A percentile compares a stretch with the other conserved stretches of the same genome.
Conservation (phyloP, 2,329 filamentous ascomycete genomes). For the Orbilia javanica region DNA sequence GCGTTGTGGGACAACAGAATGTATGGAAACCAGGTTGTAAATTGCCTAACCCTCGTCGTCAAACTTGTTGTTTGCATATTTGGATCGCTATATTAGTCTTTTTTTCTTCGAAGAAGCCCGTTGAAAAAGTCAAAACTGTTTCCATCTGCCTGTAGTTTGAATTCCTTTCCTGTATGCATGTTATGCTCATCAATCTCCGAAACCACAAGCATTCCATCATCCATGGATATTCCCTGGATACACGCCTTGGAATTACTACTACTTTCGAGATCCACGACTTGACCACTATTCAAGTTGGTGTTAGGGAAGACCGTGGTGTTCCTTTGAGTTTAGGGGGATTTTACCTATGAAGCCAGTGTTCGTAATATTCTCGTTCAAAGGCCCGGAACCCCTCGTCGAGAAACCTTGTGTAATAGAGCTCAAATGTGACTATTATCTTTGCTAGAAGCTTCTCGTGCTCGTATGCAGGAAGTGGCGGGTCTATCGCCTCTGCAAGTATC, state of each 20-base stretch:
- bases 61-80: constrained; percentile 5
- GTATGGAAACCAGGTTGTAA: not conserved
- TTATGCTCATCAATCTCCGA: constrained; percentile 84
- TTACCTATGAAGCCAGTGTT: constrained; percentile 85
- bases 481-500: constrained; percentile 67
- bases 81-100: constrained; percentile 69
- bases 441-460: constrained; percentile 84
- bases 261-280: constrained; percentile 80
- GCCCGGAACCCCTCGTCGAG: constrained; percentile 78
- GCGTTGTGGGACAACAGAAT: not conserved
- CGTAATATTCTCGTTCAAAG: constrained; percentile 83
- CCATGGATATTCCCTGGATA: constrained; percentile 88
- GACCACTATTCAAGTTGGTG: constrained; percentile 65
- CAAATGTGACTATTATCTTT: constrained; percentile 81
- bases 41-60: not conserved
- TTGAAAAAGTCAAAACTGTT: constrained; percentile 99
- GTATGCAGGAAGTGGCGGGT: constrained; percentile 70
- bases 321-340: constrained; percentile 65
- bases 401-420: constrained; percentile 81
- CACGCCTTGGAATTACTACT: constrained; percentile 80
- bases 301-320: constrained; percentile 61
- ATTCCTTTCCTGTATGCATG: constrained; percentile 79
- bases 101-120: constrained; percentile 83
- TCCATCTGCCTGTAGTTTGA: constrained; percentile 91
- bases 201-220: constrained; percentile 87